These are phyloP conservation scores for Periglandula ipomoeae DNA, from an alignment of 2,329 filamentous ascomycete species.

Conservation along the genomic window DNA sequence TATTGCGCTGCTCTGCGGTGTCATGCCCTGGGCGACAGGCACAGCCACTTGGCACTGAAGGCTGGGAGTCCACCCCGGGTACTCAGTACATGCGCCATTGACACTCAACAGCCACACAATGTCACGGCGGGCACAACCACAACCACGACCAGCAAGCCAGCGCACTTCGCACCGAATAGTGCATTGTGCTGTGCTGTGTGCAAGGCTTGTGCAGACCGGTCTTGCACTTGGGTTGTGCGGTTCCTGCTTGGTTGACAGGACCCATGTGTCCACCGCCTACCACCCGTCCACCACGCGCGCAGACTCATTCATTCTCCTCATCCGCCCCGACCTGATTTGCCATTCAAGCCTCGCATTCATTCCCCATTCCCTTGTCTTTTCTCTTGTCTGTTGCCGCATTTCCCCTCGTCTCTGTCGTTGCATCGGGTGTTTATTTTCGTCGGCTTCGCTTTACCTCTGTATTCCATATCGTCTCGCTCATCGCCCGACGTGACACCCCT, in stretches of 20 bases:
- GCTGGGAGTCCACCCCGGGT: too few species aligned
- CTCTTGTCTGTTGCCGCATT: background rate
- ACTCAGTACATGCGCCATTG: background rate
- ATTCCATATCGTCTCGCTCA: background rate
- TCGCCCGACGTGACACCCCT: background rate
- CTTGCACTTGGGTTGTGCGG: background rate
- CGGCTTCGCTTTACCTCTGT: background rate
- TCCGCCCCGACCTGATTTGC: background rate
- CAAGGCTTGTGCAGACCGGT: background rate
- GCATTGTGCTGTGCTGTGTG: too few species aligned
- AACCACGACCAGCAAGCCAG: background rate
- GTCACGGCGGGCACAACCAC: too few species aligned
- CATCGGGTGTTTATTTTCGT: background rate
- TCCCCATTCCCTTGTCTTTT: constrained; percentile 1
- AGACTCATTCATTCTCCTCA: background rate
- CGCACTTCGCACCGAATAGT: background rate
- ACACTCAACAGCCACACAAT: background rate
- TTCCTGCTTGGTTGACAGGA: background rate
- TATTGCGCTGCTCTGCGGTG: too few species aligned
- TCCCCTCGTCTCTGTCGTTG: background rate
- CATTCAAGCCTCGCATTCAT: constrained; percentile 1
- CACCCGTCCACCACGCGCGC: background rate
- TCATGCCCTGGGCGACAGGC: too few species aligned
- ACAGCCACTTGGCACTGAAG: too few species aligned
- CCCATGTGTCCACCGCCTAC: background rate